A percentile compares a stretch with the other conserved stretches of the same genome.
These are phyloP conservation scores for Thermothelomyces thermophilus DNA, from an alignment of 2,329 filamentous ascomycete species.

Conservation along the genomic window DNA sequence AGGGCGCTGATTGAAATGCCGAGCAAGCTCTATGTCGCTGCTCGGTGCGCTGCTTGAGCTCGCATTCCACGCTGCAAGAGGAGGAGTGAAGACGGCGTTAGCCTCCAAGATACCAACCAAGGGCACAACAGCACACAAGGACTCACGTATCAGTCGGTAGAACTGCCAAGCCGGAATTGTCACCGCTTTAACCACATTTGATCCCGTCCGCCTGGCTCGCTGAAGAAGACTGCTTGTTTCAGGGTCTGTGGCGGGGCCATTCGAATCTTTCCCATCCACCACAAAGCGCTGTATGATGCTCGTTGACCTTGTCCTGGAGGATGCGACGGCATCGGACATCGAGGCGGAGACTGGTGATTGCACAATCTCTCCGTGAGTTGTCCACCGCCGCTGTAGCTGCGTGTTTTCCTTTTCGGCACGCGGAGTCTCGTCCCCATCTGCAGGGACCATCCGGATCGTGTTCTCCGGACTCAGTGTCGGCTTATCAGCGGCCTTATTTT, in stretches of 20 bases:
- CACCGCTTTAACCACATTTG: conserved; percentile 65
- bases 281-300: conserved; percentile 58
- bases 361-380: conserved; percentile 17
- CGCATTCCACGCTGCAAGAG: conserved; percentile 71
- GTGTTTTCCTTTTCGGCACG: conserved; percentile 20
- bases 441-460: conserved; percentile 32
- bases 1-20: conserved; percentile 77
- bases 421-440: conserved; percentile 21
- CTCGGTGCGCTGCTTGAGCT: conserved; percentile 44
- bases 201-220: conserved; percentile 40
- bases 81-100: conserved; percentile 29
- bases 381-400: conserved; percentile 33
- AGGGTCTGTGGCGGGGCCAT: conserved; percentile 27
- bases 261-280: conserved; percentile 43
- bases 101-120: conserved; percentile 19
- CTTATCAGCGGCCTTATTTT: conserved; percentile 38
- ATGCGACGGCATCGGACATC: conserved; percentile 24
- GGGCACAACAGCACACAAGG: conserved; percentile 16
- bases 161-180: conserved; percentile 98
- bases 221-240: conserved; percentile 38
- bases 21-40: conserved; percentile 74
- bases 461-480: conserved; percentile 25
- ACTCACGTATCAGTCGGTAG: conserved; percentile 81
- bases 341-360: conserved; percentile 18
- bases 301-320: conserved; percentile 44